Base-by-base conservation (phyloP, 345 rosid genomes). In the Eutrema japonicum region DNA sequence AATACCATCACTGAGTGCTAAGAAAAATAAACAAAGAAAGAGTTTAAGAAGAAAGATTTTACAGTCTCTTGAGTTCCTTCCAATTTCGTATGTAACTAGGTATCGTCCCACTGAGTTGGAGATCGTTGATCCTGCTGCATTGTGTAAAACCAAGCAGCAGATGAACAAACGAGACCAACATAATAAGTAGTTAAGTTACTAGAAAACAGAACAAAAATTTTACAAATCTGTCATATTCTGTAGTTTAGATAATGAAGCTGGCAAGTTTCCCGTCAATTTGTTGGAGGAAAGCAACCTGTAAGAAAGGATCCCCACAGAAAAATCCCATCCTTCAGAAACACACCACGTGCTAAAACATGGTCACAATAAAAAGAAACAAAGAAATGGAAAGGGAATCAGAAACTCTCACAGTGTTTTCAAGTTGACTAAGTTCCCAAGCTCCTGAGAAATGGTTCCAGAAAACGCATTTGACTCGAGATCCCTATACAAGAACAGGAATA, bases 121-220 rank as follows among this genome's bases (percentile, higher is more conserved):
- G 87, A 68, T 88, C 93, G 63, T 81, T 86, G 63, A 88, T 82
- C 75, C 87, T 78, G 11, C 93, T 88, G 88, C 85, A 79, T 54
- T 42, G 36, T 57, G 51, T 57, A 75, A 75, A 72, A 72, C 37
- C n/a, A 68, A 64, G 32, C 61, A 27, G 55, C 14, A 76, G 76
- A 75, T 73, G 70, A 66, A 49, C 65, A 62, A 52, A 12, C 9
- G 27, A 49, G 41, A 69, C 66, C 12, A 69, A 16, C 32, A 47
- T 11, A 33, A 42, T 64, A 50, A 36, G 33, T 47, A 14, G 35
- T 12, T 26, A 68, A 71, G 27, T 41, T 51, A 59, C 26, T 12
- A 71, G 65, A 37, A 33, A 35, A 30, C 11, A 37, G 46, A 73
- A 36, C 13, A 72, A 49, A 74, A 50, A 47, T 83, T 5, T 70